phyloP scores from a whole-genome alignment of 2,329 filamentous ascomycete genomes.

The Aspergillus pseudoterreus region DNA sequence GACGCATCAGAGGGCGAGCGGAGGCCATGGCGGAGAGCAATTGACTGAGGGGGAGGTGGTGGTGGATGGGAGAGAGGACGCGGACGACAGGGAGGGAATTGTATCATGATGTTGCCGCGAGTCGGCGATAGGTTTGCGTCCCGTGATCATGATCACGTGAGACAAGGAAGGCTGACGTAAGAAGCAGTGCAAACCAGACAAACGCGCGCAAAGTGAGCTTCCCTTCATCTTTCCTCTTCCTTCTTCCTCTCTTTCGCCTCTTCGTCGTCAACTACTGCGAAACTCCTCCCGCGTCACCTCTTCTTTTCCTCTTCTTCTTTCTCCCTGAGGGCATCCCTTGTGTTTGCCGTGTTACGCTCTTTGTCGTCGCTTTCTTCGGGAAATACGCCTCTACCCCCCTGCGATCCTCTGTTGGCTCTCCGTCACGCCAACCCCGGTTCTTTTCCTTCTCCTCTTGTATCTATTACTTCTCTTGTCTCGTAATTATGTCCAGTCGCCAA shows the following conservation, averaged over 20 bases:
- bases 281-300: background rate
- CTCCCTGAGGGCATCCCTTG: constrained; percentile 10
- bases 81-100: constrained; percentile 18
- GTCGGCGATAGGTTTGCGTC: constrained; percentile 10
- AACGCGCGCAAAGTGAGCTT: constrained; percentile 21
- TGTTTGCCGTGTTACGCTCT: too few relatives aligned
- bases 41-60: constrained; percentile 25
- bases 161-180: constrained; percentile 8
- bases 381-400: constrained; percentile 15
- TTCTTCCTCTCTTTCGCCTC: constrained; percentile 14
- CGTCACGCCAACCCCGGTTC: constrained; percentile 10
- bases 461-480: constrained; percentile 18
- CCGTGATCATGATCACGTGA: constrained; percentile 20
- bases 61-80: constrained; percentile 17
- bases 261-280: too few relatives aligned
- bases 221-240: constrained; percentile 14
- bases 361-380: constrained; percentile 17
- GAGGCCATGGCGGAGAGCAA: constrained; percentile 39
- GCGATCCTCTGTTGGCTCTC: constrained; percentile 14
- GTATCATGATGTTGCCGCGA: constrained; percentile 2
- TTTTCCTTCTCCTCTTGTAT: constrained; percentile 14
- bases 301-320: constrained; percentile 12
- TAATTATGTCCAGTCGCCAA: constrained; percentile 43
- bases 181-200: constrained; percentile 17
- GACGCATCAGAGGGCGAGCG: constrained; percentile 43